Percentiles rank a stretch among this genome's conserved stretches.
These are phyloP conservation scores for Talaromyces adpressus DNA, from an alignment of 495 filamentous ascomycete genomes.

Conservation along the genomic window DNA sequence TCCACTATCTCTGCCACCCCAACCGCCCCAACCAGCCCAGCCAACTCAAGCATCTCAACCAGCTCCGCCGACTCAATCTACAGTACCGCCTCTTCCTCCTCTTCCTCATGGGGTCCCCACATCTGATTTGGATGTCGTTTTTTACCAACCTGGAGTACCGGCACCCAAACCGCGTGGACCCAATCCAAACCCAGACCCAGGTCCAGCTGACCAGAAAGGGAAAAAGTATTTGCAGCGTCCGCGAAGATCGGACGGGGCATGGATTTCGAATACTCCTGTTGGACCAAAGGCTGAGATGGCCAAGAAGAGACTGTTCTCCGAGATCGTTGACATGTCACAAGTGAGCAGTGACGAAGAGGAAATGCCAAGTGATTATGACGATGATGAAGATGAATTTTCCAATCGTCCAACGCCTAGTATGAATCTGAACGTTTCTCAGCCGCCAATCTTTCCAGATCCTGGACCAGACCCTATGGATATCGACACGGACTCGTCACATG, in stretches of 20 bases:
- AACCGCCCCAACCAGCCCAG: not conserved
- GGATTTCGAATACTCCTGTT: not conserved
- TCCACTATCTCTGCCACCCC: not conserved
- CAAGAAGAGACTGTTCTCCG: conserved; percentile 38
- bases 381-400: conserved; percentile 10
- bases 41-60: not conserved
- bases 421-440: not conserved
- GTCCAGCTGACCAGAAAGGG: not conserved
- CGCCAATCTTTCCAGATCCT: not conserved
- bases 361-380: conserved; percentile 17
- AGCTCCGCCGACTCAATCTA: not conserved
- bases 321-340: conserved; percentile 41
- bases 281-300: conserved; percentile 23
- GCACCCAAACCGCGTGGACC: not conserved
- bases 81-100: not conserved
- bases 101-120: not conserved
- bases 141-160: not conserved
- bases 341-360: conserved; percentile 34
- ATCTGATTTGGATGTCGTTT: not conserved
- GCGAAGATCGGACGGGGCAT: not conserved
- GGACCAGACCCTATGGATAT: conserved; percentile 3
- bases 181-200: not conserved
- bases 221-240: not conserved
- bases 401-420: not conserved
- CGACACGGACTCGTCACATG: conserved; percentile 1